Evolutionary conservation across 805 yeast species (phyloP), one percentile per base, ranked within the genome.

Genomic region (Kregervanrija pseudodelftensis): DNA sequence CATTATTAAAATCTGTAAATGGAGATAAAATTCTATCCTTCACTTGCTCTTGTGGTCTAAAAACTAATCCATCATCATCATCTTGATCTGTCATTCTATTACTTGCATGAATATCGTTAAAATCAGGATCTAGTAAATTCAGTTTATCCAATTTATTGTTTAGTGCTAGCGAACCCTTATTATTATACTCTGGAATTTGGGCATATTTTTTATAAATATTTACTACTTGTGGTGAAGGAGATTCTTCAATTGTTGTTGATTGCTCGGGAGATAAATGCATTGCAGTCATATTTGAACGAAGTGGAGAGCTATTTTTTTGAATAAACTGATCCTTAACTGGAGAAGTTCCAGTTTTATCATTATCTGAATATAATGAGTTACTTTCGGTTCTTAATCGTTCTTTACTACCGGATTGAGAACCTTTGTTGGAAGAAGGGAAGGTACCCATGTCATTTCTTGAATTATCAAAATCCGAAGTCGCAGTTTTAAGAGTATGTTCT

Each of bases 201-300:
- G 67, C 59, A 45, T 64, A 64, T 38, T 58, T 61, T 40, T 53
- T 56, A 44, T 64, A 64, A 8, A 64, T 62, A 34, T 58, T 64
- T 12, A 52, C 56, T 36, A 64, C 44, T 40, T 58, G 54, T 2
- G 66, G 63, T 8, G 64, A 59, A 2, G 52, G 41, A 3, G 56
- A 48, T 13, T 34, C 8, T 9, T n/a, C 7, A 40, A 13, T 17
- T 38, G 8, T 13, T 17, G 22, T 4, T 36, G 39, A 22, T 9
- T 12, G 16, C 11, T 28, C 38, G 22, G 40, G 42, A 13, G 43
- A 13, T 15, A n/a, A 11, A 34, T 28, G 14, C 14, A 33, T 33
- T n/a, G n/a, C 35, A 33, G 35, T n/a, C 14, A 33, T 33, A 33
- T n/a, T n/a, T 33, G 14, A n/a, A 33, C 14, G 35, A 33, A 13